Conservation (phyloP, 164 flowering plant genomes). For the Sedum album region DNA sequence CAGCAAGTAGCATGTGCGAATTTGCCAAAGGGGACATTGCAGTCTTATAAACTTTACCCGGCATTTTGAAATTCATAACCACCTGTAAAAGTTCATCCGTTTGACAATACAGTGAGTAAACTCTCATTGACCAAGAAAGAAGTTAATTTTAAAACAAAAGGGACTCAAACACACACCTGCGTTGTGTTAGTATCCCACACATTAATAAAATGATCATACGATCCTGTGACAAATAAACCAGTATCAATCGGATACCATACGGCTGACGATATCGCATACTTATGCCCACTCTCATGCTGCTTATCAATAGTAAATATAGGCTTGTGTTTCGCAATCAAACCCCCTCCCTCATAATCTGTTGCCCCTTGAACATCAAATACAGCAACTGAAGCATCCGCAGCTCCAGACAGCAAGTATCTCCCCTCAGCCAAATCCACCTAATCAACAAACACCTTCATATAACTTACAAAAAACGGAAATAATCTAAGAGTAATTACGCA, state of each 20-base stretch:
- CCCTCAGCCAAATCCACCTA: slow-evolving; percentile 95
- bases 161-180: slow-evolving; percentile 32
- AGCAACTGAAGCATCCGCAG: slow-evolving; percentile 89
- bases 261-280: slow-evolving; percentile 73
- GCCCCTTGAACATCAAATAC: slow-evolving; percentile 70
- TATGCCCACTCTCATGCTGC: slow-evolving; percentile 71
- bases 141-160: not conserved
- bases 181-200: slow-evolving; percentile 93
- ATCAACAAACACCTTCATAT: not conserved
- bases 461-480: not conserved
- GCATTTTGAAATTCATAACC: slow-evolving; percentile 80
- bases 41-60: slow-evolving; percentile 83
- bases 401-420: slow-evolving; percentile 70
- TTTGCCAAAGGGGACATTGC: slow-evolving; percentile 89
- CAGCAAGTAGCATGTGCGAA: slow-evolving; percentile 91
- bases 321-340: slow-evolving; percentile 61
- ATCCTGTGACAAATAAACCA: slow-evolving; percentile 80
- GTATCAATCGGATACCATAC: slow-evolving; percentile 98
- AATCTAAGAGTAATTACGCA: too few species aligned
- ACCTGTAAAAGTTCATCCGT: slow-evolving; percentile 37
- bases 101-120: too few species aligned
- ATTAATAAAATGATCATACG: slow-evolving; percentile 76
- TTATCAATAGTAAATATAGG: slow-evolving; percentile 52
- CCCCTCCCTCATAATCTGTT: slow-evolving; percentile 47
- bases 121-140: not conserved